Evolutionary conservation across 176 grass and related monocot species (phyloP).

Genomic region (Cenchrus americanus): DNA sequence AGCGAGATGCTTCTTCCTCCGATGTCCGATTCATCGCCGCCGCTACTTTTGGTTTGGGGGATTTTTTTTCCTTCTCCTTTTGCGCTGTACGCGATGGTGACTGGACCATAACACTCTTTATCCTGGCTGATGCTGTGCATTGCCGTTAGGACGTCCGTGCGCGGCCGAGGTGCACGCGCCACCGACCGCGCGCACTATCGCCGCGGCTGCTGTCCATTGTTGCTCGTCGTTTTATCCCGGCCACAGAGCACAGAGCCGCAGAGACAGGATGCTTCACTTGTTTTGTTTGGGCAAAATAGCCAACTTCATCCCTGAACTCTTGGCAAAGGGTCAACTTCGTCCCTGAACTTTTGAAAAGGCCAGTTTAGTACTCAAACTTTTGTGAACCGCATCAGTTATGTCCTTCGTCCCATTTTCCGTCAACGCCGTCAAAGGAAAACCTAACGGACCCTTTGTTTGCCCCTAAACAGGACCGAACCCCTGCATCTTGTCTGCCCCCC

Average conservation of each 20-base stretch:
- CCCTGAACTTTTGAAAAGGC: too few species aligned
- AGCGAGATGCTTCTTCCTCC: background rate
- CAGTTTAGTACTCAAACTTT: too few species aligned
- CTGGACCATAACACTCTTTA: constrained; percentile 3
- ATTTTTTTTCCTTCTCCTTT: background rate
- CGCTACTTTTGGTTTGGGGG: background rate
- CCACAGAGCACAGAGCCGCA: too few species aligned
- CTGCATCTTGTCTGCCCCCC: too few species aligned
- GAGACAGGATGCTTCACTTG: background rate
- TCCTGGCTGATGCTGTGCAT: background rate
- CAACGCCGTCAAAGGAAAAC: too few species aligned
- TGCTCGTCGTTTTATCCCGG: background rate
- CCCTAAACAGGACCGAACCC: too few species aligned
- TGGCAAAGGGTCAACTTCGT: too few species aligned
- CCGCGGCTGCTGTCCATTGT: background rate
- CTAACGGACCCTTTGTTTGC: too few species aligned
- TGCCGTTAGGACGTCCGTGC: constrained; percentile 35
- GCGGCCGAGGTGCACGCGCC: constrained; percentile 33
- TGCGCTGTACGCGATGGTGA: constrained; percentile 33
- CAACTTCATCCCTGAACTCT: too few species aligned
- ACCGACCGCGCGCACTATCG: constrained; percentile 36
- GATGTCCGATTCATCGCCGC: background rate
- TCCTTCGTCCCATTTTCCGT: too few species aligned
- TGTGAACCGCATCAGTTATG: too few species aligned
- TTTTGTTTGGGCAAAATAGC: too few species aligned